Base-by-base conservation (phyloP, 2,329 filamentous ascomycete genomes). In the Dactylonectria macrodidyma region DNA sequence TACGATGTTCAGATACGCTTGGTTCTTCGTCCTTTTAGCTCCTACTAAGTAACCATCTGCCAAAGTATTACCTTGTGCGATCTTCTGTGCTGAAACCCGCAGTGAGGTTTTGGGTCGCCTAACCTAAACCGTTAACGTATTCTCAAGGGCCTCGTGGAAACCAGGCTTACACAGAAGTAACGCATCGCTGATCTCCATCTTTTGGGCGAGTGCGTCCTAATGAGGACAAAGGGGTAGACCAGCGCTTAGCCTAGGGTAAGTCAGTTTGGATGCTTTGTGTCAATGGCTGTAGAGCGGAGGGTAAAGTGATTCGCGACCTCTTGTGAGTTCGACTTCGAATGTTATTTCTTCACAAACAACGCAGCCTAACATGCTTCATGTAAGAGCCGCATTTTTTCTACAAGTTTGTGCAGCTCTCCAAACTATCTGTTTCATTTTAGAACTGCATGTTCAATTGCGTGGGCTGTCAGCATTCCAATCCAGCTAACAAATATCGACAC, bases 231-330 rank as follows among this genome's bases (percentile, higher is more conserved):
- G 6, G 61, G 68, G 66, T 70, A 4, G 24, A 48, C 5, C 41
- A 30, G 19, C 41, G 65, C 5, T 9, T 12, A 12, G 33, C 65
- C 2, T 10, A 59, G 5, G 46, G 65, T 11, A 41, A 56, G 11
- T 46, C 47, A 33, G 67, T 68, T 16, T 75, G 71, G 71, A 66
- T 12, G 3, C 71, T 67, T 36, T 75, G 71, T 50, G 62, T 75
- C 55, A 73, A 75, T 65, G 46, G 65, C 59, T 8, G 59, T 66
- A 16, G 24, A 59, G 11, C 57, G 72, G 12, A 51, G 69, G 10
- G 14, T 58, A 2, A 22, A 50, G 34, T 76, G 73, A 66, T 52
- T 70, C 24, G 56, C 65, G 24, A 52, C 51, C 2, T 66, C 69
- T 1, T 52, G 52, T 5, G 30, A 48, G 8, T 16, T 47, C 2